A percentile compares a stretch with the other conserved stretches of the same genome.
phyloP scores from a whole-genome alignment of 768 basidiomycete species.

The Glaciozyma martinii region DNA sequence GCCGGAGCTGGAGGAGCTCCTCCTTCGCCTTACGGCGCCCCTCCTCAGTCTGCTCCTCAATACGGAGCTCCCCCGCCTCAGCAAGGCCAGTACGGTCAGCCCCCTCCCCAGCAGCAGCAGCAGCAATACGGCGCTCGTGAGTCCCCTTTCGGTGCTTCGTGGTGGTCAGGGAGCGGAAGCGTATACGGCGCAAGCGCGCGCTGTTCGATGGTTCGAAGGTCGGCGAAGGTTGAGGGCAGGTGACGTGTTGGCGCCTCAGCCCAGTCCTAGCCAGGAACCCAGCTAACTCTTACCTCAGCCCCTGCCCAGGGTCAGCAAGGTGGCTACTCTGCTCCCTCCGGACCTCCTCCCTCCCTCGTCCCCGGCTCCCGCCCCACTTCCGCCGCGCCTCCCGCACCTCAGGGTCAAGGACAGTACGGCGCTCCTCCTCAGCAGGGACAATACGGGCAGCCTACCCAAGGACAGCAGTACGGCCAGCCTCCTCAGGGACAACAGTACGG shows the following conservation, averaged over 20 bases:
- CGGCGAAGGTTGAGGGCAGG: not conserved
- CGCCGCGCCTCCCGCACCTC: conserved; percentile 4
- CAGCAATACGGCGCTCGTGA: not conserved
- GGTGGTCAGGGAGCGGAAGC: too few species aligned
- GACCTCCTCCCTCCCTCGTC: not conserved
- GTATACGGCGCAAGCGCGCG: too few species aligned
- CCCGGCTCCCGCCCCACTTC: not conserved
- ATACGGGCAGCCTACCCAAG: not conserved
- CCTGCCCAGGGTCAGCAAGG: not conserved
- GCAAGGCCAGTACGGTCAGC: conserved; percentile 7
- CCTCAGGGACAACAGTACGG: conserved; percentile 7
- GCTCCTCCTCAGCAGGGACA: conserved; percentile 3
- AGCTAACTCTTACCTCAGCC: not conserved
- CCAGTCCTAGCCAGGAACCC: not conserved
- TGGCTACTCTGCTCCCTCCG: not conserved
- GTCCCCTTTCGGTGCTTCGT: not conserved
- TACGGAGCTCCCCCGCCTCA: conserved; percentile 8
- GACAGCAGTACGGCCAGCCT: not conserved
- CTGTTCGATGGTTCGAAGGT: too few species aligned
- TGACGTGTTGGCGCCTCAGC: not conserved
- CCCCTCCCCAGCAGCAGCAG: conserved; percentile 4
- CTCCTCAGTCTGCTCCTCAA: not conserved
- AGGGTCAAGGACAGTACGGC: not conserved
- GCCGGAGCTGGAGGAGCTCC: not conserved
- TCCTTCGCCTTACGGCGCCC: not conserved